These are phyloP conservation scores for Penicillium concentricum DNA, from an alignment of 2,329 filamentous ascomycete species.

Conservation along the genomic window DNA sequence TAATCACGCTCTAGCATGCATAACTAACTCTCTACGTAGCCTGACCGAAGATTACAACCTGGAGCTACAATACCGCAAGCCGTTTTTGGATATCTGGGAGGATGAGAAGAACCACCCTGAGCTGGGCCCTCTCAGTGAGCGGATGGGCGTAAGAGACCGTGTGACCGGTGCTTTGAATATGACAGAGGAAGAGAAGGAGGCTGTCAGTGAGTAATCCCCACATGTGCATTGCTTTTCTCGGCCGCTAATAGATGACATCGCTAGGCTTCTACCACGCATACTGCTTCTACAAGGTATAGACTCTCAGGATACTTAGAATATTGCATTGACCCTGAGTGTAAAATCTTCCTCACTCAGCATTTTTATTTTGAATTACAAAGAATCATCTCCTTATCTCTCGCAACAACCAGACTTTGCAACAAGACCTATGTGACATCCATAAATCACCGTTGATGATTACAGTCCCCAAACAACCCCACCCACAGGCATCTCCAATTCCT, in stretches of 20 bases:
- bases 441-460: not conserved
- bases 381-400: not conserved
- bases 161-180: slow-evolving; percentile 67
- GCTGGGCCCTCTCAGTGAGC: slow-evolving; percentile 80
- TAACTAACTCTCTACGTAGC: slow-evolving; percentile 26
- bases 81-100: slow-evolving; percentile 88
- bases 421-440: not conserved
- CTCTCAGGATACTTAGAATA: not conserved
- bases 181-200: slow-evolving; percentile 85
- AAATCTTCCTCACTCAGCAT: not conserved
- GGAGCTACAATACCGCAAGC: slow-evolving; percentile 89
- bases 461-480: too few species aligned
- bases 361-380: not conserved
- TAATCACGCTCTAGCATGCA: not conserved
- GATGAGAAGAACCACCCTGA: slow-evolving; percentile 82
- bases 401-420: not conserved
- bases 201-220: slow-evolving; percentile 56
- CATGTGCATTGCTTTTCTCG: not conserved
- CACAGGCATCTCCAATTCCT: too few species aligned
- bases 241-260: slow-evolving; percentile 14
- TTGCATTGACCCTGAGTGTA: not conserved
- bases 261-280: slow-evolving; percentile 83
- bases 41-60: slow-evolving; percentile 96
- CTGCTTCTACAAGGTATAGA: slow-evolving; percentile 90
- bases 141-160: slow-evolving; percentile 87